Base-by-base conservation (phyloP, 202 grass and related monocot species). In the Carex sylvatica region DNA sequence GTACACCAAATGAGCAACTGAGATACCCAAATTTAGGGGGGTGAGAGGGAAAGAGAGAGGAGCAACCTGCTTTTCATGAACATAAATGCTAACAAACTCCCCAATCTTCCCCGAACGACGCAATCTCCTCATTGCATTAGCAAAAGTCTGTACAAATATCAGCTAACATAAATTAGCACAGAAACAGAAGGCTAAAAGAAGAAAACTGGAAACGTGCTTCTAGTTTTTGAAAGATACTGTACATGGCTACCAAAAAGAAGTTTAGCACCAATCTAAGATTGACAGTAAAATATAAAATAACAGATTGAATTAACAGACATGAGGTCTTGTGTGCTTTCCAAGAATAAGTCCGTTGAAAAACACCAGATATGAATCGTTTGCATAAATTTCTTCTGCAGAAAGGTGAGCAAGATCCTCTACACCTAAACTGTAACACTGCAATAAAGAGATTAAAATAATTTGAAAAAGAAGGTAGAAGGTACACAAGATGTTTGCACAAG, bases 291-390 rank as follows among this genome's bases (percentile, higher is more conserved):
- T 7, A 58, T 31, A 46, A 23, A 81, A 76, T 19, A 52, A 28
- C 61, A 7, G 24, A 82, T 24, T 67, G 78, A 82, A 10, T 36
- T 85, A 76, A 70, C 74, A 84, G 28, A 98, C 95, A 89, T 93
- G 84, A 36, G 95, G 95, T 60, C 88, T 83, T 75, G 78, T 88
- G 80, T 98, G 95, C 59, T 98, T 98, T 49, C 95, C 95, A 56
- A 98, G 84, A 88, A 98, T 95, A 76, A 98, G 79, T 52, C 95
- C 95, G 86, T 98, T 98, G 76, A 98, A 93, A 83, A 98, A 93
- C 75, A 98, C 95, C 89, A 98, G 88, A 91, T 87, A 98, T 78
- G 95, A 98, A 86, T 89, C 87, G 4, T 85, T 83, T 79, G 88
- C 86, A 80, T 95, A 92, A 69, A 98, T 92, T 90, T 98, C 92